Evolutionary conservation across 108 stramenopile species (phyloP).

Genomic region (Cyclotella cryptica): DNA sequence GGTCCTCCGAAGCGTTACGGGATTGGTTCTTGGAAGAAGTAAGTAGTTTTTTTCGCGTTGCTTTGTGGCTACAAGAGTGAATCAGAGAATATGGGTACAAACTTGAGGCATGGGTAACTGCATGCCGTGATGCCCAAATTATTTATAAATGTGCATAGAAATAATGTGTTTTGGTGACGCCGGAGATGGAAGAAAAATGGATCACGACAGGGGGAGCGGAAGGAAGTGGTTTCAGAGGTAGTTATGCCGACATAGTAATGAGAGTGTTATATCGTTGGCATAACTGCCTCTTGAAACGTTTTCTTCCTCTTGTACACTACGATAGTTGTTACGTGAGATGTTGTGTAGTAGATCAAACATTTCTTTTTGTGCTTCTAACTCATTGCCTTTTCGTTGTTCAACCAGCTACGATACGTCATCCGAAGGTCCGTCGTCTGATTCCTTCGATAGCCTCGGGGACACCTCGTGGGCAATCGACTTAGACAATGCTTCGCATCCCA

Average conservation of each 20-base stretch:
- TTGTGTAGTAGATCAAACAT: not conserved
- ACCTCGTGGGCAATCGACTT: not conserved
- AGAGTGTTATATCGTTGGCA: conserved; percentile 10
- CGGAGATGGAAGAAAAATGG: not conserved
- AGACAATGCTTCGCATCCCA: not conserved
- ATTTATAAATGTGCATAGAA: not conserved
- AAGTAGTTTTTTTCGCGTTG: not conserved
- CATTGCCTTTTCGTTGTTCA: not conserved
- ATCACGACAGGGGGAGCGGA: not conserved
- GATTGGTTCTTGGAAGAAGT: conserved; percentile 39
- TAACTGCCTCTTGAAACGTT: conserved; percentile 15
- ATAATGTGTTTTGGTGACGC: too few relatives aligned
- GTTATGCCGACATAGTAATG: conserved; percentile 11
- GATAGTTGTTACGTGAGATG: not conserved
- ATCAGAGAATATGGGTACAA: not conserved
- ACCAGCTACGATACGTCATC: not conserved
- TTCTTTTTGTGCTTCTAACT: conserved; percentile 1
- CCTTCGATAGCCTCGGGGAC: not conserved
- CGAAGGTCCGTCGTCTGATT: not conserved
- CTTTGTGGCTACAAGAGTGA: conserved; percentile 5
- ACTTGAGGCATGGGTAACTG: not conserved
- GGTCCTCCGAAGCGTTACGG: conserved; percentile 27
- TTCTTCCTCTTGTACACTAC: not conserved
- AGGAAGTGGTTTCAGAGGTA: conserved; percentile 11
- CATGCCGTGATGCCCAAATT: not conserved